Percentiles rank a stretch among this genome's conserved stretches.
phyloP scores from a whole-genome alignment of 805 yeast genomes.

The Kazachstania psychrophila region DNA sequence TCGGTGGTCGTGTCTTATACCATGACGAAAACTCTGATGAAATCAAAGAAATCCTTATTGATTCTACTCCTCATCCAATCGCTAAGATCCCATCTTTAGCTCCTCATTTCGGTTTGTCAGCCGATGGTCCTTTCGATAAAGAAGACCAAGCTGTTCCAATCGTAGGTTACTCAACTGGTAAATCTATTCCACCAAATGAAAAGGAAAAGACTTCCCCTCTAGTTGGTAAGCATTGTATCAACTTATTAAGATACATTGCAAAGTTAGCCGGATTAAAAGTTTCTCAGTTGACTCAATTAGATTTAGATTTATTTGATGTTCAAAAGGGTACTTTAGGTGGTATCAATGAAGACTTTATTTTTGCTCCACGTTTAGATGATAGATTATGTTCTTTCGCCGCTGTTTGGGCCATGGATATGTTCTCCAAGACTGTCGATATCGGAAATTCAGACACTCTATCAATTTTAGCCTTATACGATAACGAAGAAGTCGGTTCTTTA shows the following conservation, averaged over 20 bases:
- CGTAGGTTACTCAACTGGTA: slow-evolving; percentile 44
- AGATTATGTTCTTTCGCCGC: slow-evolving; percentile 75
- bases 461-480: slow-evolving; percentile 60
- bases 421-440: slow-evolving; percentile 35
- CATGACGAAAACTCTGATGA: slow-evolving; percentile 31
- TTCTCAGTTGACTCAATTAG: slow-evolving; percentile 56
- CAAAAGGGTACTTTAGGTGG: slow-evolving; percentile 78
- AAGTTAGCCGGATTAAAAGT: slow-evolving; percentile 49
- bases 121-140: slow-evolving; percentile 61
- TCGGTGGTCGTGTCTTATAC: slow-evolving; percentile 69
- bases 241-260: slow-evolving; percentile 60
- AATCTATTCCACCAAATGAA: slow-evolving; percentile 41
- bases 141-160: slow-evolving; percentile 77
- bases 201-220: slow-evolving; percentile 58
- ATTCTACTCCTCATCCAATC: slow-evolving; percentile 57
- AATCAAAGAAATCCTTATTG: slow-evolving; percentile 37
- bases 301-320: slow-evolving; percentile 71
- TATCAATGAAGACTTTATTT: slow-evolving; percentile 62
- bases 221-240: slow-evolving; percentile 57
- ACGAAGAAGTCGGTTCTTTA: slow-evolving; percentile 78
- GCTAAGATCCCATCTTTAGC: slow-evolving; percentile 81
- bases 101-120: slow-evolving; percentile 72
- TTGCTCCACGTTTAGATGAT: slow-evolving; percentile 80
- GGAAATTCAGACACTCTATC: slow-evolving; percentile 36
- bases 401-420: slow-evolving; percentile 45